Conservation (phyloP, 495 filamentous ascomycete genomes). For the Aspergillus wentii region DNA sequence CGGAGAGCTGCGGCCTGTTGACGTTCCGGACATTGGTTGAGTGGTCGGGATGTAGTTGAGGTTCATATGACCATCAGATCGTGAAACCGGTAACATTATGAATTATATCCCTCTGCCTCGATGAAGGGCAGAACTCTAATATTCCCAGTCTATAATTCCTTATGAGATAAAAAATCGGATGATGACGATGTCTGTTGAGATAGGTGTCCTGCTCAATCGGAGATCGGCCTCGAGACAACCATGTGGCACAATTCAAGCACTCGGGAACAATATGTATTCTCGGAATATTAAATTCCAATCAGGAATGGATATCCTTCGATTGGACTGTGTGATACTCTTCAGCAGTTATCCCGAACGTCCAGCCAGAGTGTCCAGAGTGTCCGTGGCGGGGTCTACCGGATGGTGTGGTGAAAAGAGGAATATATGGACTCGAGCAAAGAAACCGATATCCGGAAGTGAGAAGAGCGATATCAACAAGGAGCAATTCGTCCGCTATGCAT, state of each 20-base stretch:
- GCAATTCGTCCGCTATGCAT: slow-evolving; percentile 9
- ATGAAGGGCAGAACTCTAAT: slow-evolving; percentile 19
- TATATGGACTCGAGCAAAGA: slow-evolving; percentile 17
- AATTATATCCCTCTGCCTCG: slow-evolving; percentile 29
- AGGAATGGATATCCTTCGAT: no score
- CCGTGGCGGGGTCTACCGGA: slow-evolving; percentile 17
- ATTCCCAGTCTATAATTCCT: slow-evolving; percentile 14
- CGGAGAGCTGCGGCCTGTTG: slow-evolving; percentile 82
- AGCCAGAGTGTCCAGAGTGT: slow-evolving; percentile 5
- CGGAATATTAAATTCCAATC: background rate
- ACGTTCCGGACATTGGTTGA: slow-evolving; percentile 76
- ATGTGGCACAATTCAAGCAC: slow-evolving; percentile 6
- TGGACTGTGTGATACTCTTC: no score
- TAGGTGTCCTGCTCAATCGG: slow-evolving; percentile 9
- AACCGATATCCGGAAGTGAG: slow-evolving; percentile 1
- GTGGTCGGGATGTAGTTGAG: slow-evolving; percentile 70
- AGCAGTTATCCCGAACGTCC: slow-evolving; percentile 3
- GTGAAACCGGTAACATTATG: slow-evolving; percentile 85
- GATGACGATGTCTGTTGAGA: slow-evolving; percentile 12
- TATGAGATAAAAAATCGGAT: slow-evolving; percentile 21
- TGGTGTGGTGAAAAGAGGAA: slow-evolving; percentile 7
- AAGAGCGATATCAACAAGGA: slow-evolving; percentile 6
- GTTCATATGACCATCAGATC: slow-evolving; percentile 68
- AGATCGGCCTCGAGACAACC: slow-evolving; percentile 6
- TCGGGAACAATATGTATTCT: background rate